A percentile compares a stretch with the other conserved stretches of the same genome.
These are phyloP conservation scores for Xylaria grammica DNA, from an alignment of 495 filamentous ascomycete genomes.

Conservation along the genomic window DNA sequence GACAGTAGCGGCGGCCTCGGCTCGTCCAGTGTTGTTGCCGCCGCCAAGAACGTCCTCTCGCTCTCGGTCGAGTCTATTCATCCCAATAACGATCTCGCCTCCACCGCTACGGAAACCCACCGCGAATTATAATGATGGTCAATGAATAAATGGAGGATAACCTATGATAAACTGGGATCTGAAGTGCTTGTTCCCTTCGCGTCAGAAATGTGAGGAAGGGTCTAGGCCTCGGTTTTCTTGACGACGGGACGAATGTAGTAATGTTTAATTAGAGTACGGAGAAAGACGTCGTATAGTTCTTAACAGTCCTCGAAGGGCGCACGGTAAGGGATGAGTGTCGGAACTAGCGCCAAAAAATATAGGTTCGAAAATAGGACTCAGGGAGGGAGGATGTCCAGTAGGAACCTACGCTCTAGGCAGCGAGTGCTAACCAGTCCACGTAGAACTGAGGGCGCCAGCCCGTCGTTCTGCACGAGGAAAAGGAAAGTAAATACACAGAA, in stretches of 20 bases:
- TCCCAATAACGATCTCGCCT: slow-evolving; percentile 24
- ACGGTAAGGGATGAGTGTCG: background rate
- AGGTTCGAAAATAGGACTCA: background rate
- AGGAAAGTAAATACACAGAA: too few species aligned
- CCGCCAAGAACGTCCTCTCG: slow-evolving; percentile 38
- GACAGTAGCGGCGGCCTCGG: slow-evolving; percentile 47
- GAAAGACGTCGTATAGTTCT: background rate
- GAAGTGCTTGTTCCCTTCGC: background rate
- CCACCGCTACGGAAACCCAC: slow-evolving; percentile 38
- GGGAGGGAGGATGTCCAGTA: slow-evolving; percentile 1
- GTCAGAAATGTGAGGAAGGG: background rate
- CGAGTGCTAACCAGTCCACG: background rate
- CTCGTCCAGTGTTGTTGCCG: slow-evolving; percentile 36
- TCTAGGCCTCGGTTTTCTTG: background rate
- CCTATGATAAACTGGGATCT: too few species aligned
- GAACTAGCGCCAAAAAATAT: background rate
- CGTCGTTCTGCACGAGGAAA: too few species aligned
- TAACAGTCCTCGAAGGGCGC: background rate
- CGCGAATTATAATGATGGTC: slow-evolving; percentile 44
- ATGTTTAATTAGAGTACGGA: slow-evolving; percentile 21
- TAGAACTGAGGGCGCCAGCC: background rate
- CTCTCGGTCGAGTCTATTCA: slow-evolving; percentile 38
- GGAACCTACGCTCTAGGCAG: slow-evolving; percentile 2
- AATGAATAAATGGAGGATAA: background rate
- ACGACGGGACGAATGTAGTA: slow-evolving; percentile 15